Evolutionary conservation across 2,329 filamentous ascomycete genomes (phyloP).

Genomic region (Xylariaceae sp.): DNA sequence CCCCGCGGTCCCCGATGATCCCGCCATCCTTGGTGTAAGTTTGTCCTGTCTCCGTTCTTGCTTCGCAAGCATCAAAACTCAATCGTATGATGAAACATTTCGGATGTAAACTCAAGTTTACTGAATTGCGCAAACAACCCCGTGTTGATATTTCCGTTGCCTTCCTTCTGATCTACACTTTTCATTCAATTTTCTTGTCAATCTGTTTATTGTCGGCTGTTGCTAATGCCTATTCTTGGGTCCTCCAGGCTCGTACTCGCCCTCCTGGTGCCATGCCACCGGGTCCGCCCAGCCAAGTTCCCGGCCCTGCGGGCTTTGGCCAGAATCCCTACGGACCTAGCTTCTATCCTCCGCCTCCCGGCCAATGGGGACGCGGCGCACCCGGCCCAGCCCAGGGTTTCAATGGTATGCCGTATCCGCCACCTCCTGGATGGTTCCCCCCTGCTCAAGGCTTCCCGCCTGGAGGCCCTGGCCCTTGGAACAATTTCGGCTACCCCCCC

Average conservation of each 20-base stretch:
- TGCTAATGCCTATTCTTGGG: constrained; percentile 26
- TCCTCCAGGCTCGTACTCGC: constrained; percentile 36
- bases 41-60: not conserved
- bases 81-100: constrained; percentile 80
- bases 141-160: constrained; percentile 99
- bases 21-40: constrained; percentile 96
- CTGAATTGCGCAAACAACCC: constrained; percentile 89
- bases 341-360: constrained; percentile 49
- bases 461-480: constrained; percentile 55
- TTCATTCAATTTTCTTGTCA: constrained; percentile 18
- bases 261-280: constrained; percentile 29
- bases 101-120: constrained; percentile 89
- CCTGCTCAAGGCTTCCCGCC: constrained; percentile 70
- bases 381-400: constrained; percentile 57
- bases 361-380: constrained; percentile 50
- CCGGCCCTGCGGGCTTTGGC: constrained; percentile 38
- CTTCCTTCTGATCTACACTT: constrained; percentile 86
- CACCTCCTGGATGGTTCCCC: constrained; percentile 73
- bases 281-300: constrained; percentile 22
- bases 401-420: constrained; percentile 72
- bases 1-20: constrained; percentile 82
- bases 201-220: constrained; percentile 2
- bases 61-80: constrained; percentile 11
- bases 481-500: constrained; percentile 56
- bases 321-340: constrained; percentile 43